These are phyloP conservation scores for Beta macrorhiza DNA, from an alignment of 179 eudicot genomes.

Conservation along the genomic window DNA sequence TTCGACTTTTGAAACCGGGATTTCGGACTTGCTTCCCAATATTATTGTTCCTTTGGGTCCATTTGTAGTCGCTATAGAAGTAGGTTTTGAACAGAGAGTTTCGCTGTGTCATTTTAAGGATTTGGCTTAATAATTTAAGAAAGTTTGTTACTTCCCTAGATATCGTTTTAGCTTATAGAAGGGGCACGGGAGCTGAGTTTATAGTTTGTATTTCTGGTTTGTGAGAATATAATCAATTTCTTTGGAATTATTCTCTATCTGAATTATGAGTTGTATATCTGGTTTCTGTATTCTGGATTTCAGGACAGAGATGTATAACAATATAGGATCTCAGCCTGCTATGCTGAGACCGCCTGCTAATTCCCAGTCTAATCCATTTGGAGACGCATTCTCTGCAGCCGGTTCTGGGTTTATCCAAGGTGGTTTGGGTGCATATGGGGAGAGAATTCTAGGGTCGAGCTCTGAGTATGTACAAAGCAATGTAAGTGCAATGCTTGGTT, in stretches of 20 bases:
- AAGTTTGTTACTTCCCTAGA: not conserved
- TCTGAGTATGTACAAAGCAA: constrained; percentile 87
- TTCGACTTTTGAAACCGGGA: not conserved
- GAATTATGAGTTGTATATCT: not conserved
- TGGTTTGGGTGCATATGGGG: constrained; percentile 85
- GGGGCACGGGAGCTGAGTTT: not conserved
- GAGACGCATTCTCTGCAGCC: constrained; percentile 60
- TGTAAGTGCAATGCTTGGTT: constrained; percentile 36
- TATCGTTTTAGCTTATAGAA: not conserved
- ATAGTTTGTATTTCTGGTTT: not conserved
- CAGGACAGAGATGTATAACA: constrained; percentile 27
- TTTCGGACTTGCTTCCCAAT: not conserved
- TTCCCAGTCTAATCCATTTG: constrained; percentile 58
- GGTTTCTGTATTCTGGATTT: not conserved
- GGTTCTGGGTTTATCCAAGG: constrained; percentile 67
- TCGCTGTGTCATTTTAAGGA: not conserved
- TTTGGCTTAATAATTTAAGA: not conserved
- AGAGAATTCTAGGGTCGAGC: constrained; percentile 69
- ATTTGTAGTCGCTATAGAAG: not conserved
- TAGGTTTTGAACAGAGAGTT: no score
- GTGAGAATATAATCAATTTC: not conserved
- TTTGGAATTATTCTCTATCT: not conserved
- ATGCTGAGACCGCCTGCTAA: constrained; percentile 21
- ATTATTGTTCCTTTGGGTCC: not conserved
- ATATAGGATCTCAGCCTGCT: constrained; percentile 47